Conservation (phyloP, 2,329 filamentous ascomycete genomes). For the Claviceps africana region DNA sequence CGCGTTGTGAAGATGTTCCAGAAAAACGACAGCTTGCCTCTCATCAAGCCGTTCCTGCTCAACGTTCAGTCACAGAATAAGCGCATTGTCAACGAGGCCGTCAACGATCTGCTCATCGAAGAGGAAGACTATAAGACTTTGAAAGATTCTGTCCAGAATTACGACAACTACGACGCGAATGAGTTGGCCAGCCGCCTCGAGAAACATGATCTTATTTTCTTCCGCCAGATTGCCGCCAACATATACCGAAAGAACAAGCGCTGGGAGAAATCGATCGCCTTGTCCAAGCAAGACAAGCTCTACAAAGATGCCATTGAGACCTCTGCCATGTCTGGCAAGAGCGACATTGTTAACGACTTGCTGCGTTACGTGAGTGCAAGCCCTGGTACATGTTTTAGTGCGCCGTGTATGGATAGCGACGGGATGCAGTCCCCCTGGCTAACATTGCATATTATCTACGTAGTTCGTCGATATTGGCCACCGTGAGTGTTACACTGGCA, state of each 20-base stretch:
- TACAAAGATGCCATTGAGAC: constrained; percentile 99
- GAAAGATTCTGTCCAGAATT: constrained; percentile 93
- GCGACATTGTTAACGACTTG: constrained; percentile 87
- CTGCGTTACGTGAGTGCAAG: constrained; percentile 76
- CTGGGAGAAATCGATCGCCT: constrained; percentile 96
- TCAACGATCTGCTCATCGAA: constrained; percentile 94
- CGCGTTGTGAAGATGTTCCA: constrained; percentile 98
- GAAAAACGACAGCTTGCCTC: constrained; percentile 91
- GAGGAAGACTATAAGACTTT: constrained; percentile 99
- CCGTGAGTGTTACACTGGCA: constrained; percentile 98
- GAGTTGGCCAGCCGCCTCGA: constrained; percentile 85
- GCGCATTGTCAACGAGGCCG: constrained; percentile 92
- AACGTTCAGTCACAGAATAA: constrained; percentile 97
- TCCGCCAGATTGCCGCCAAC: constrained; percentile 93
- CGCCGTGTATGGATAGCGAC: not conserved
- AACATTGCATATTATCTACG: constrained; percentile 13
- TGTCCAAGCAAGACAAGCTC: constrained; percentile 98
- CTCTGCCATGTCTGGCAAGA: constrained; percentile 77
- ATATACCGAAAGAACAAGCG: constrained; percentile 99
- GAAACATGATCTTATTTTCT: constrained; percentile 97
- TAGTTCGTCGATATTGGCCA: constrained; percentile 98
- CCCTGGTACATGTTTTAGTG: not conserved
- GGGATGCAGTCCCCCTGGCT: not conserved
- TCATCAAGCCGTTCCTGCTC: constrained; percentile 97
- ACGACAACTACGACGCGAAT: constrained; percentile 96